A percentile compares a stretch with the other conserved stretches of the same genome.
Evolutionary conservation across 1,139 yeast genomes (phyloP).

Genomic region (Spencermartinsiella ligniputridi): DNA sequence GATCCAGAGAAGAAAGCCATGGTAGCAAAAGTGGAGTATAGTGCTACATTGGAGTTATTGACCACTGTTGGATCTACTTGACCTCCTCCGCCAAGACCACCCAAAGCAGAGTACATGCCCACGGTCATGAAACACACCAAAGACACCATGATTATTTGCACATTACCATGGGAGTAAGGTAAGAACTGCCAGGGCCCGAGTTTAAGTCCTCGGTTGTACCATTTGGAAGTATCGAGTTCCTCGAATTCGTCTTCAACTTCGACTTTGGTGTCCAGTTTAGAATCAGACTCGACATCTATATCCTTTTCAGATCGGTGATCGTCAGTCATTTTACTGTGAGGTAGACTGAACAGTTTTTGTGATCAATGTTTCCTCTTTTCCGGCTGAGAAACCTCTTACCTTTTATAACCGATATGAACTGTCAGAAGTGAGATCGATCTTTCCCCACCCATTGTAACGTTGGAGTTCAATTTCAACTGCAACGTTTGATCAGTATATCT

Average conservation of each 20-base stretch:
- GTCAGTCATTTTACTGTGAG: too few species aligned
- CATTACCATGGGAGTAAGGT: constrained; percentile 23
- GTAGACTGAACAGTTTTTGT: too few species aligned
- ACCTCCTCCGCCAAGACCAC: constrained; percentile 52
- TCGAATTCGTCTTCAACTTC: neutral
- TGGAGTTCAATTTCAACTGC: neutral
- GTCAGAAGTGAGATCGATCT: neutral
- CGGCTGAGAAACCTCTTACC: too few species aligned
- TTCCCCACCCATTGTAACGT: neutral
- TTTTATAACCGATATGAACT: too few species aligned
- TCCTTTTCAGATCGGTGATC: neutral
- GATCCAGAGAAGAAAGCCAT: constrained; percentile 60
- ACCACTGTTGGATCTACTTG: constrained; percentile 40
- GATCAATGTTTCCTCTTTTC: too few species aligned
- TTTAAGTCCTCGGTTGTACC: constrained; percentile 7
- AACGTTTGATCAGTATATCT: neutral
- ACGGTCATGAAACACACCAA: constrained; percentile 33
- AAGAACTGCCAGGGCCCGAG: constrained; percentile 6
- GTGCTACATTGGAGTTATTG: constrained; percentile 51
- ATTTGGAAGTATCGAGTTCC: constrained; percentile 1
- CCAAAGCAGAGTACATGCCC: constrained; percentile 53
- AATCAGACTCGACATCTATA: neutral
- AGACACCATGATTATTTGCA: constrained; percentile 29
- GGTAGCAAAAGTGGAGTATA: constrained; percentile 49
- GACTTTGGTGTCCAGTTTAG: neutral